Percentiles rank a stretch among this genome's conserved stretches.
Evolutionary conservation across 164 flowering plant genomes (phyloP).

Genomic region (Aristolochia fimbriata): DNA sequence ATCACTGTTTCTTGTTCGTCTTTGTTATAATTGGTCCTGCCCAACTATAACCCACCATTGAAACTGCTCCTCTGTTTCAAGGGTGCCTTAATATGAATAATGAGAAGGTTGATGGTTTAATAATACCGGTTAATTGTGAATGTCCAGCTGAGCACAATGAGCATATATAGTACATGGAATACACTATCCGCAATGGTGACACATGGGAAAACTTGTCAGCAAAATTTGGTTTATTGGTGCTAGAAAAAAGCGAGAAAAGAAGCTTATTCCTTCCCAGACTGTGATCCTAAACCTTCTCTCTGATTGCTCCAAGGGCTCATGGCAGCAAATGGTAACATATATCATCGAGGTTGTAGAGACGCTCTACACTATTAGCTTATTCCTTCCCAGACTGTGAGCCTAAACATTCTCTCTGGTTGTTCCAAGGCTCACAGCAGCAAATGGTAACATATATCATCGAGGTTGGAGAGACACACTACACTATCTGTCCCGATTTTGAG

Average conservation of each 20-base stretch:
- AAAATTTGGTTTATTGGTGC: constrained; percentile 20
- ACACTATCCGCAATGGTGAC: constrained; percentile 16
- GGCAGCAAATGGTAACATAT: constrained; percentile 9
- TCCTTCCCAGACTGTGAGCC: no score
- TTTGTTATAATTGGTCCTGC: constrained; percentile 17
- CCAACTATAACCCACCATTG: constrained; percentile 9
- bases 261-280: constrained; percentile 6
- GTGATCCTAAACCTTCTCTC: constrained; percentile 19
- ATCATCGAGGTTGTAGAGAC: constrained; percentile 19
- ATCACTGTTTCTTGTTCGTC: constrained; percentile 16
- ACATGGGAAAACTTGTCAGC: constrained; percentile 19
- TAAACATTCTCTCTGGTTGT: no score
- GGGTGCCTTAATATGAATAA: constrained; percentile 12
- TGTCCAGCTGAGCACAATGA: constrained; percentile 15
- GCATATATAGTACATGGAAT: constrained; percentile 17
- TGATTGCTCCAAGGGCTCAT: constrained; percentile 15
- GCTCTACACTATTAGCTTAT: constrained; percentile 16
- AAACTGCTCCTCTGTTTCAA: constrained; percentile 19
- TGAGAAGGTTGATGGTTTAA: constrained; percentile 19
- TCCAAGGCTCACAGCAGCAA: neutral
- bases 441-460: constrained; percentile 13
- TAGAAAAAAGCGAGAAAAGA: constrained; percentile 13
- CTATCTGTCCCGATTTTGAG: constrained; percentile 16
- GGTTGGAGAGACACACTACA: constrained; percentile 21
- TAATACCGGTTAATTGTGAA: constrained; percentile 22